Evolutionary conservation across 2,329 filamentous ascomycete species (phyloP).

Genomic region (Zarea fungicola): DNA sequence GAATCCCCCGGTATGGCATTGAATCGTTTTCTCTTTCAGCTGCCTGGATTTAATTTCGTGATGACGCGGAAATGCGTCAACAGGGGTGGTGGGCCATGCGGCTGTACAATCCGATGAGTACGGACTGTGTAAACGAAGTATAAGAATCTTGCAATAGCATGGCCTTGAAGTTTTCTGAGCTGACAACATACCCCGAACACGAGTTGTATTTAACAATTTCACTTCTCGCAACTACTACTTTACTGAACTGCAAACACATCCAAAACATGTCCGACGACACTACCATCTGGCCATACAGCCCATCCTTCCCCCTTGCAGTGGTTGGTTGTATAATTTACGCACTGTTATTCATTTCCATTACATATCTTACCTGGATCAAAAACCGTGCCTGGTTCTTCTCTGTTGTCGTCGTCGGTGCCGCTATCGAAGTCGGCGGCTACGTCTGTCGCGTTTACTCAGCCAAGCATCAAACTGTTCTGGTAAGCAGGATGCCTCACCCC

Average conservation of each 20-base stretch:
- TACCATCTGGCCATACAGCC: conserved; percentile 38
- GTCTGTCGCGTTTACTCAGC: conserved; percentile 32
- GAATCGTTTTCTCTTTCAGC: too few species aligned
- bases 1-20: too few species aligned
- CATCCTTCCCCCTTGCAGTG: conserved; percentile 38
- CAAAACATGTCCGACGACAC: conserved; percentile 21
- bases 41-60: too few species aligned
- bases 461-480: conserved; percentile 29
- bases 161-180: background rate
- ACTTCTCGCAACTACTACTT: background rate
- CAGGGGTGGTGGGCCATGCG: too few species aligned
- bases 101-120: conserved; percentile 2
- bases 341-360: conserved; percentile 31
- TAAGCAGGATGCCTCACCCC: conserved; percentile 19
- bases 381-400: conserved; percentile 40
- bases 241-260: background rate
- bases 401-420: conserved; percentile 35
- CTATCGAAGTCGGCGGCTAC: conserved; percentile 39
- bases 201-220: background rate
- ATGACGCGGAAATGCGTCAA: too few species aligned
- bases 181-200: background rate
- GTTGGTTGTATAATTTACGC: conserved; percentile 37
- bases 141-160: background rate
- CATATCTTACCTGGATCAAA: conserved; percentile 36
- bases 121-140: conserved; percentile 1